Evolutionary conservation across 1,284 basidiomycete genomes (phyloP), one percentile per base, ranked within the genome.

Genomic region (Pseudozyma pruni): DNA sequence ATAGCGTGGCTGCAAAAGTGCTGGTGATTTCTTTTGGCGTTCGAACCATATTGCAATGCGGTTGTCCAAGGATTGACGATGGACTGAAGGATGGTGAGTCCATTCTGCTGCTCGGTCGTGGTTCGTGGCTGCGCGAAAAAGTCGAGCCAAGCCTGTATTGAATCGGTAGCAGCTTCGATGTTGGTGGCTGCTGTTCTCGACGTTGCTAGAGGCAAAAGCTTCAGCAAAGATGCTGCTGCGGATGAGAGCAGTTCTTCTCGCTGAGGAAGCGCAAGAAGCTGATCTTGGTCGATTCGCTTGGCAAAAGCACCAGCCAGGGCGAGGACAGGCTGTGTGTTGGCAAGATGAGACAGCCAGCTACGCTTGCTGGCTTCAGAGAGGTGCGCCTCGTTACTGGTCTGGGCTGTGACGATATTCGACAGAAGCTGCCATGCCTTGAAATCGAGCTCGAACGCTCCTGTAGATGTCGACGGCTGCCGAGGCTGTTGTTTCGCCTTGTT

Each of bases 11-110:
- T 43, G 33, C 64, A 42, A 47, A 77, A 75, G 35, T 64, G 60
- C 29, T 72, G 72, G 38, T 63, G 54, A 17, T 72, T 75, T 31
- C 75, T 69, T 42, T 74, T 75, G 33, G 64, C 68, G 17, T 78
- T 78, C 1, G 56, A 43, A 16, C 75, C 75, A 17, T 74, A 72
- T 42, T 67, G 68, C 3, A 78, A 39, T 0, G 72, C 55, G 1
- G 57, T 62, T 0, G 34, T 40, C 74, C 74, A 78, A 14, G 50
- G 57, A 0, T 39, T 11, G 2, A 54, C 47, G n/a, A 75, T 54
- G 9, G 68, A 19, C 2, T 47, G 38, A 8, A 71, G 53, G 10
- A 74, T 37, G 1, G 17, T 29, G 11, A n/a, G 20, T 3, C 47
- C 57, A 1, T 9, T 37, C 14, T 44, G 51, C 14, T 43, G 33